Percentiles rank a stretch among this genome's conserved stretches.
Conservation (phyloP, 441 rosid species). For the Populus hybrid region DNA sequence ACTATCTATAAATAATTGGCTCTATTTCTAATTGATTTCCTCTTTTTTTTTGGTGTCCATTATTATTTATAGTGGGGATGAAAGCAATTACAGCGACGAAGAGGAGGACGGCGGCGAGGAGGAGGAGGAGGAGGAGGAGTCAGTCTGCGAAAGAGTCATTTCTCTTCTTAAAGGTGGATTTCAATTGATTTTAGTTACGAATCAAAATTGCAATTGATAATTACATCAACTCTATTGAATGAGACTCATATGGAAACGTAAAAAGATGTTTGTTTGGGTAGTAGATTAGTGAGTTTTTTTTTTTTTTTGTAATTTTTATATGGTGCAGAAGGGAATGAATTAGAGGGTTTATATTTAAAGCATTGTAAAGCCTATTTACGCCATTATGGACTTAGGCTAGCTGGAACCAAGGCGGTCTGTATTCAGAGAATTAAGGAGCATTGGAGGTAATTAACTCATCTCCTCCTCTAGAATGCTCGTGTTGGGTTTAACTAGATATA, state of each 20-base stretch:
- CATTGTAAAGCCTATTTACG: constrained; percentile 20
- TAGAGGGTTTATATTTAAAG: constrained; percentile 10
- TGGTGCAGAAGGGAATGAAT: constrained; percentile 12
- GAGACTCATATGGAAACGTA: neutral
- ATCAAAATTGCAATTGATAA: neutral
- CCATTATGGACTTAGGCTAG: constrained; percentile 27
- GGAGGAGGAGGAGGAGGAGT: constrained; percentile 16
- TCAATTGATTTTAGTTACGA: neutral
- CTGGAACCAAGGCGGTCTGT: constrained; percentile 32
- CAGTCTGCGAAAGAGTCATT: constrained; percentile 28
- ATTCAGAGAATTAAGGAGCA: constrained; percentile 37
- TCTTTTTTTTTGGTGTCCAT: neutral
- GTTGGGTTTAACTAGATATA: neutral
- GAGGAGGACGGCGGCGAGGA: neutral
- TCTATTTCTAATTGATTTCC: neutral
- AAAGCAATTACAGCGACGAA: constrained; percentile 14
- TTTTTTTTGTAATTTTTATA: neutral
- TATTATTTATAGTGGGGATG: constrained; percentile 18
- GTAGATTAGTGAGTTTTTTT: neutral
- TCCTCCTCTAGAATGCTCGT: neutral
- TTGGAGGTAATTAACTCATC: constrained; percentile 23
- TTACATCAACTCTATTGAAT: neutral
- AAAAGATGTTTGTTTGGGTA: neutral
- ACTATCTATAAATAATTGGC: too few relatives aligned
- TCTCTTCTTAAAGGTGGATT: constrained; percentile 39